A percentile compares a stretch with the other conserved stretches of the same genome.
phyloP scores from a whole-genome alignment of 306 rosid species.

The Macrotyloma uniflorum region DNA sequence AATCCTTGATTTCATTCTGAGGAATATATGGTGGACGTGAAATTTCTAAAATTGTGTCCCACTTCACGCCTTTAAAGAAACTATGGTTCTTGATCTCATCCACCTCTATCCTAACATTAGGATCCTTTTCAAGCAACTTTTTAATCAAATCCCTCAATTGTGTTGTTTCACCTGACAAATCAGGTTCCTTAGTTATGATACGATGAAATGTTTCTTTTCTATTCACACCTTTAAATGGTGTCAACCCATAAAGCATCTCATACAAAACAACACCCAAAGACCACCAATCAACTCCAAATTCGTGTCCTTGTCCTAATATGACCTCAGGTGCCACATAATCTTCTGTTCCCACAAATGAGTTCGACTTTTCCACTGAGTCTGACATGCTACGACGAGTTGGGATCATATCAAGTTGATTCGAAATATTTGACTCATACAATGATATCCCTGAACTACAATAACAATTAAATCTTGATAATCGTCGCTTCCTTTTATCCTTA shows the following conservation, averaged over 20 bases:
- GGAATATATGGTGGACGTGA: slow-evolving; percentile 83
- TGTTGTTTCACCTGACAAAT: slow-evolving; percentile 59
- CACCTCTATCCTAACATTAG: slow-evolving; percentile 57
- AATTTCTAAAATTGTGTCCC: slow-evolving; percentile 61
- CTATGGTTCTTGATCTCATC: slow-evolving; percentile 70
- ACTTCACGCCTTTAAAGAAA: slow-evolving; percentile 59
- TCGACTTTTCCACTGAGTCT: slow-evolving; percentile 67
- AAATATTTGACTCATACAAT: slow-evolving; percentile 28
- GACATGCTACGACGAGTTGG: slow-evolving; percentile 27
- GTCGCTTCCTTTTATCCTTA: slow-evolving; percentile 26
- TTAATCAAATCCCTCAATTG: slow-evolving; percentile 62
- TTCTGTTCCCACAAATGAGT: slow-evolving; percentile 95
- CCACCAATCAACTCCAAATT: slow-evolving; percentile 96
- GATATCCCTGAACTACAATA: slow-evolving; percentile 46
- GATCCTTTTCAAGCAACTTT: slow-evolving; percentile 68
- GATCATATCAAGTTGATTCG: not conserved
- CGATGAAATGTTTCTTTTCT: slow-evolving; percentile 77
- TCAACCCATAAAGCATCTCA: slow-evolving; percentile 75
- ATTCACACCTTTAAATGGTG: slow-evolving; percentile 71
- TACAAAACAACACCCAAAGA: slow-evolving; percentile 73
- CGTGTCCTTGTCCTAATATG: slow-evolving; percentile 68
- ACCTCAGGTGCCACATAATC: slow-evolving; percentile 97
- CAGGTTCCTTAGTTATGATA: slow-evolving; percentile 51
- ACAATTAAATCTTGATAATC: slow-evolving; percentile 37
- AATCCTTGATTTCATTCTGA: slow-evolving; percentile 41